Conservation (phyloP, 495 filamentous ascomycete species). For the Penicillium ucsense region DNA sequence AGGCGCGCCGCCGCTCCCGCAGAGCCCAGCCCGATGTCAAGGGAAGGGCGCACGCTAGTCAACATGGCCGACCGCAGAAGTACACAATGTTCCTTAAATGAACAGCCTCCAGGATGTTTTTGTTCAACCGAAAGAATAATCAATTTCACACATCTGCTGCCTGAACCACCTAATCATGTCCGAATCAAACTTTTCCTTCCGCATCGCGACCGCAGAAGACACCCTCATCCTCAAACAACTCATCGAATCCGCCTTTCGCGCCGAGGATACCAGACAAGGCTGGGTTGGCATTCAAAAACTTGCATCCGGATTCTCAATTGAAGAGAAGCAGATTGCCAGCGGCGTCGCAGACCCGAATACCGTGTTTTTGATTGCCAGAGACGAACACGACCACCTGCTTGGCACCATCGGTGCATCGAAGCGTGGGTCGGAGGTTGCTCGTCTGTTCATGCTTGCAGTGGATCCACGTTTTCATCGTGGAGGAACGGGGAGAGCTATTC, state of each 20-base stretch:
- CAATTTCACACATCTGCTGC: too few species aligned
- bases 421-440: slow-evolving; percentile 12
- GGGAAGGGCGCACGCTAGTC: too few species aligned
- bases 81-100: too few species aligned
- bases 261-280: slow-evolving; percentile 23
- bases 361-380: slow-evolving; percentile 23
- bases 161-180: too few species aligned
- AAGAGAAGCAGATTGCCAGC: slow-evolving; percentile 15
- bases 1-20: too few species aligned
- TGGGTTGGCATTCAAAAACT: slow-evolving; percentile 33
- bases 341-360: slow-evolving; percentile 32
- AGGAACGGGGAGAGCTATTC: slow-evolving; percentile 30
- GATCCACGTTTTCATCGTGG: slow-evolving; percentile 23
- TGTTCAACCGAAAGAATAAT: too few species aligned
- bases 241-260: slow-evolving; percentile 33
- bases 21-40: too few species aligned
- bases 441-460: slow-evolving; percentile 36
- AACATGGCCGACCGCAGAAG: too few species aligned
- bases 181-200: slow-evolving; percentile 13
- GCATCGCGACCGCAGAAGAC: slow-evolving; percentile 21
- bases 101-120: too few species aligned
- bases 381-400: slow-evolving; percentile 12
- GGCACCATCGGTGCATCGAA: slow-evolving; percentile 26
- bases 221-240: slow-evolving; percentile 19
- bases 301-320: slow-evolving; percentile 19